phyloP scores from a whole-genome alignment of 352 stramenopile species.

The Peronospora farinosa region DNA sequence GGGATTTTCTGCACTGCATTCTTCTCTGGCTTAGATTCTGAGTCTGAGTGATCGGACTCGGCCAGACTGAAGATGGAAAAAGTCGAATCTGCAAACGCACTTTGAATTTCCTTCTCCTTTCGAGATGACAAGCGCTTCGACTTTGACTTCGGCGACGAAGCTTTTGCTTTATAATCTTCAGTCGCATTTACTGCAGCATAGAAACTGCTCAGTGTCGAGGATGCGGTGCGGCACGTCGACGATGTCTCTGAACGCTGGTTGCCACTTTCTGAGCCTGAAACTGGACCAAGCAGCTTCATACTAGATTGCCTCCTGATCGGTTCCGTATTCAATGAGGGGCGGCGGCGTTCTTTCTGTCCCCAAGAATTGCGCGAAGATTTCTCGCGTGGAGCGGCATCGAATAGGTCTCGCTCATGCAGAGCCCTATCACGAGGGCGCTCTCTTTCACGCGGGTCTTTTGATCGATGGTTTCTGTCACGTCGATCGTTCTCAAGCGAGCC shows the following conservation, averaged over 20 bases:
- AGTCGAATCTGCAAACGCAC: conserved; percentile 27
- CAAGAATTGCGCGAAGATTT: conserved; percentile 14
- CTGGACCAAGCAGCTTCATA: conserved; percentile 18
- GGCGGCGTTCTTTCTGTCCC: conserved; percentile 15
- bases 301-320: conserved; percentile 11
- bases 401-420: conserved; percentile 22
- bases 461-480: conserved; percentile 3
- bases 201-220: conserved; percentile 30
- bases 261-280: conserved; percentile 8
- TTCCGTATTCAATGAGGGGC: conserved; percentile 7
- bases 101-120: conserved; percentile 19
- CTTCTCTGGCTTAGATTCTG: conserved; percentile 12
- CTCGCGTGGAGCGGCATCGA: conserved; percentile 8
- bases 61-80: conserved; percentile 44
- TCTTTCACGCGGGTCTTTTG: conserved; percentile 13
- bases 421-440: conserved; percentile 12
- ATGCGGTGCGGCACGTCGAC: conserved; percentile 29
- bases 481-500: neutral
- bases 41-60: conserved; percentile 41
- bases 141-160: conserved; percentile 9
- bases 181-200: conserved; percentile 22
- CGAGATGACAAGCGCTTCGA: conserved; percentile 13
- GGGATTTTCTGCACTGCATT: conserved; percentile 14
- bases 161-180: conserved; percentile 13
- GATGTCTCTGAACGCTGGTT: conserved; percentile 21